Evolutionary conservation across 352 stramenopile species (phyloP), one percentile per base, ranked within the genome.

Genomic region (Pythium aphanidermatum): DNA sequence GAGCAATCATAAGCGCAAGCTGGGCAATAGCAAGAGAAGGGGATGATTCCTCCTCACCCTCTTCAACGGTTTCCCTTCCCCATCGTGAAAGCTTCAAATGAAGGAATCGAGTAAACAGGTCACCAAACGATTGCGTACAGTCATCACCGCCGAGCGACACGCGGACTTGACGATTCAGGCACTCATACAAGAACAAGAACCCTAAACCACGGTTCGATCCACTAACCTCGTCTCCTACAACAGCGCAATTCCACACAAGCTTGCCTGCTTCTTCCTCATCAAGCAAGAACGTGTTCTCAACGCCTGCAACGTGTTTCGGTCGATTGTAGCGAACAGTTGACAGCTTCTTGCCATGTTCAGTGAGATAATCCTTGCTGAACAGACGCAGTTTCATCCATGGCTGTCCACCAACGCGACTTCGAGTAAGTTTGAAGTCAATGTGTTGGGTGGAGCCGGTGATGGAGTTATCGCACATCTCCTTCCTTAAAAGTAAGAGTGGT

Each of bases 171-270:
- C 68, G 57, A 46, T 86, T 83, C 1, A 94, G 36, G 39, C 78
- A 92, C 40, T 94, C 78, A 41, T 92, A 94, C 35, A 94, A 55
- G 35, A 92, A 91, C 19, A 92, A 27, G 34, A 85, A 92, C 1
- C 80, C 83, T 16, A 91, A 28, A 0, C 81, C 75, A 26, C 83
- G 78, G 31, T 92, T 94, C 23, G 71, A 66, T 26, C 83, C 83
- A 37, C 80, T 92, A 25, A 90, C 70, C 54, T 94, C 83, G 36
- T 94, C 83, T 5, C 78, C 76, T 21, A 94, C 70, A 26, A 91
- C 63, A 1, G 71, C 71, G 24, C 78, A 88, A 31, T 91, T 88
- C 83, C 83, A 94, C 5, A 92, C 64, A 2, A 93, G 62, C 46
- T 92, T 92, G 4, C 73, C 68, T 3, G 68, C 65, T 55, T 91